Evolutionary conservation across 768 basidiomycete genomes (phyloP).

Genomic region (Pleurotus tuoliensis): DNA sequence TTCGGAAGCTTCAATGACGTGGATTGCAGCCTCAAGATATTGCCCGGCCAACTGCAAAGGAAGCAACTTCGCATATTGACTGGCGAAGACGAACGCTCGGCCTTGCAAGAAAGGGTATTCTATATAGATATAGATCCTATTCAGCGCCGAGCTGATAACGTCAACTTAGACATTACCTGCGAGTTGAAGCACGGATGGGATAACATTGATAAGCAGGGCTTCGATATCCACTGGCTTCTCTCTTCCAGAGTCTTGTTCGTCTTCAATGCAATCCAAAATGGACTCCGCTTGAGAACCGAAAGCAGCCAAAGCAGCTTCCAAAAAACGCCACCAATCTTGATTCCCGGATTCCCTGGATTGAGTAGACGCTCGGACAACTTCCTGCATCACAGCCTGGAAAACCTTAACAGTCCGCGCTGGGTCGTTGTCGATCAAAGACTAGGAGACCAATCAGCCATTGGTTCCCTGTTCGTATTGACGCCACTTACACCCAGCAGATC

Average conservation of each 20-base stretch:
- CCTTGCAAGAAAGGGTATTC: constrained; percentile 94
- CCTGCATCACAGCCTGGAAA: constrained; percentile 52
- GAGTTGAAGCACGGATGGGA: constrained; percentile 71
- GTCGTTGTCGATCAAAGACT: constrained; percentile 57
- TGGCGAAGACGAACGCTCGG: constrained; percentile 91
- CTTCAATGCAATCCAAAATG: constrained; percentile 72
- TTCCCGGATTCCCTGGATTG: constrained; percentile 49
- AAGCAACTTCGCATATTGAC: constrained; percentile 76
- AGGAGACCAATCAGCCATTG: not conserved
- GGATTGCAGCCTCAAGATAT: constrained; percentile 84
- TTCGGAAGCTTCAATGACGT: constrained; percentile 71
- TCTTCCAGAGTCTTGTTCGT: constrained; percentile 63
- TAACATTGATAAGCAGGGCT: constrained; percentile 67
- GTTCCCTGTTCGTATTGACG: not conserved
- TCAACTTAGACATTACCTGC: constrained; percentile 46
- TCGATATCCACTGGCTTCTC: constrained; percentile 74
- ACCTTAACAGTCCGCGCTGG: constrained; percentile 46
- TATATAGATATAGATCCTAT: constrained; percentile 21
- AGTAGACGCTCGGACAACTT: constrained; percentile 55
- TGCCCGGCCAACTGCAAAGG: constrained; percentile 72
- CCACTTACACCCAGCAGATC: constrained; percentile 70
- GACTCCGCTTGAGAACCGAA: constrained; percentile 79
- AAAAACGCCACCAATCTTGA: constrained; percentile 83
- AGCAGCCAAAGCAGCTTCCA: constrained; percentile 82
- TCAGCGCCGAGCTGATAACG: not conserved